These are phyloP conservation scores for Alopecurus myosuroides DNA, from an alignment of 176 grass and related monocot species.

Conservation along the genomic window DNA sequence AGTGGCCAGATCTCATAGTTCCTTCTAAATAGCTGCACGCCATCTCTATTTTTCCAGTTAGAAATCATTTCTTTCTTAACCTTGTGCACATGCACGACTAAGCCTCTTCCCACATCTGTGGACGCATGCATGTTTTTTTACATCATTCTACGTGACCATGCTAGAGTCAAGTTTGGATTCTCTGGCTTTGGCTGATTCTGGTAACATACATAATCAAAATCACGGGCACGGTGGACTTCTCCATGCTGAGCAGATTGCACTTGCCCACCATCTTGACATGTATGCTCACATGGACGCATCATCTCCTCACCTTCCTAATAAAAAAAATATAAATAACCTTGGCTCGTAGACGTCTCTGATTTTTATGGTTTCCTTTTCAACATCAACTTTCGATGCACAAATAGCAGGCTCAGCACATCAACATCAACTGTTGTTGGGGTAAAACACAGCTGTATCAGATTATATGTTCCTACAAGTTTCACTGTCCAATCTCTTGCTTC, in stretches of 20 bases:
- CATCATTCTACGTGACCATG: not conserved
- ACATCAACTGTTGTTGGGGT: not conserved
- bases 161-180: not conserved
- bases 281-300: not conserved
- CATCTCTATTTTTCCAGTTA: not conserved
- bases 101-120: not conserved
- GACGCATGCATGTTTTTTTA: not conserved
- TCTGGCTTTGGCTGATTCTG: not conserved
- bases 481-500: conserved; percentile 1
- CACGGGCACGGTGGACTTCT: not conserved
- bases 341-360: not conserved
- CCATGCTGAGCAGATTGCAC: not conserved
- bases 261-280: not conserved
- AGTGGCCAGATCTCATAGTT: not conserved
- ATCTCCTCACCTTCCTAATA: not conserved
- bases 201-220: not conserved
- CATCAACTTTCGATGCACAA: not conserved
- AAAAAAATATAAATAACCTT: not conserved
- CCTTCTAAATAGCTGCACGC: not conserved
- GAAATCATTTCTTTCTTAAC: not conserved
- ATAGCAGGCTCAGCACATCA: not conserved
- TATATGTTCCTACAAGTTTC: not conserved
- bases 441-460: not conserved
- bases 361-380: not conserved
- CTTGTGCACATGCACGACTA: not conserved